A percentile compares a stretch with the other conserved stretches of the same genome.
phyloP scores from a whole-genome alignment of 805 yeast genomes.

The Ogataea parapolymorpha region DNA sequence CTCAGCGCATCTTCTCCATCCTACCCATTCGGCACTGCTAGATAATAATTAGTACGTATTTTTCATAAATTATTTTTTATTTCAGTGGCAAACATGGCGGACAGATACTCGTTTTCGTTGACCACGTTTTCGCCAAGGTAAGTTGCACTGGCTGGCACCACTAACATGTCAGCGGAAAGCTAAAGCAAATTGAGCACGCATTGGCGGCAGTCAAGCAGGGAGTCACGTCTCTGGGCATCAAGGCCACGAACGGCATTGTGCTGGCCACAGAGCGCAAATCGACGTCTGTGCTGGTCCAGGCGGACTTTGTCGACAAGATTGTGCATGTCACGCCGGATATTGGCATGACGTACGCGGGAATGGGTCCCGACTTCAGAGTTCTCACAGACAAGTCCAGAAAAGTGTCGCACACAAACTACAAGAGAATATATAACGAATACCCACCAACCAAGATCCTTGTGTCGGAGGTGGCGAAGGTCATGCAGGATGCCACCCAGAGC shows the following conservation, averaged over 20 bases:
- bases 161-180: constrained; percentile 67
- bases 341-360: constrained; percentile 95
- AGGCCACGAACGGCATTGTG: constrained; percentile 92
- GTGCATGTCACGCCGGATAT: constrained; percentile 88
- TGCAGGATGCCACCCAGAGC: constrained; percentile 98
- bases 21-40: too few relatives aligned
- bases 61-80: constrained; percentile 3
- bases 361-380: constrained; percentile 98
- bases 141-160: constrained; percentile 27
- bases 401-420: constrained; percentile 88
- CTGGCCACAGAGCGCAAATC: constrained; percentile 95
- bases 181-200: constrained; percentile 97
- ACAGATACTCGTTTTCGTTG: constrained; percentile 93
- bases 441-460: constrained; percentile 95
- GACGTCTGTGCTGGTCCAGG: constrained; percentile 69
- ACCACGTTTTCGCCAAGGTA: constrained; percentile 97
- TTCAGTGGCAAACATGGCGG: constrained; percentile 64
- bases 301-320: constrained; percentile 74
- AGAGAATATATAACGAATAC: constrained; percentile 90
- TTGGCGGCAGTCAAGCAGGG: constrained; percentile 97
- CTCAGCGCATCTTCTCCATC: too few relatives aligned
- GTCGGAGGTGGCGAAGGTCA: constrained; percentile 89
- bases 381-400: constrained; percentile 91
- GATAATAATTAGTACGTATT: background rate
- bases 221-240: constrained; percentile 91